Evolutionary conservation across 495 filamentous ascomycete genomes (phyloP), one percentile per base, ranked within the genome.

Genomic region (Hyaloscypha finlandica): DNA sequence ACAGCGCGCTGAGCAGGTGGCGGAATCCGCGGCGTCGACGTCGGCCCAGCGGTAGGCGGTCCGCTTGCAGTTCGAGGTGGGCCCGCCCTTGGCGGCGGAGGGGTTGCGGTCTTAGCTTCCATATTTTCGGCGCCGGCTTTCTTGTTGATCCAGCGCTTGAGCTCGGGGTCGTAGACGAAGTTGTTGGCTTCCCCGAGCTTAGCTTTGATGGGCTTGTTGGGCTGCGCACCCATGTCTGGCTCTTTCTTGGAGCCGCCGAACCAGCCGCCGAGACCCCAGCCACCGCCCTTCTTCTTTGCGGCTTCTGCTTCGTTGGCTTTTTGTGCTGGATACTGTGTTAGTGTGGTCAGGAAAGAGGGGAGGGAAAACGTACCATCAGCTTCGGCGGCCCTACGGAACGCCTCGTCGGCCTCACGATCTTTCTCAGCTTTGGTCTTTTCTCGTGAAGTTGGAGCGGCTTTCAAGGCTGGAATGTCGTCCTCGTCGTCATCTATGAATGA

Each of bases 81-180:
- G 68, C 42, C 73, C 5, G 69, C 60, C 63, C 45, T 68, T n/a
- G 77, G 76, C 53, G 83, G 84, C 8, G 84, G 84, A 0, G 84
- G 84, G 0, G 83, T 81, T 1, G 42, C 42, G 0, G 83, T 80
- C 52, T 79, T 77, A 56, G 84, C 83, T 42, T 77, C 74, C 31
- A 76, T 76, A 31, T 81, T 80, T 55, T 83, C 82, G n/a, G 80
- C 76, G 20, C 88, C 80, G 19, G 87, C 89, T 74, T 97, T 97
- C 81, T 97, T 97, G 78, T 99, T 97, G 77, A 99, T 86, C 96
- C 96, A 99, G 74, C 94, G 92, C 83, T 96, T 96, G 63, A 97
- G 83, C 25, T 97, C 91, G 4, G 91, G 89, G 76, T 99, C 96
- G 69, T 94, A 99, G 69, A 93, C 90, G 79, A 99, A 98, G 12